These are phyloP conservation scores for Ophiostoma australiae DNA, from an alignment of 2,329 filamentous ascomycete genomes.

Conservation along the genomic window DNA sequence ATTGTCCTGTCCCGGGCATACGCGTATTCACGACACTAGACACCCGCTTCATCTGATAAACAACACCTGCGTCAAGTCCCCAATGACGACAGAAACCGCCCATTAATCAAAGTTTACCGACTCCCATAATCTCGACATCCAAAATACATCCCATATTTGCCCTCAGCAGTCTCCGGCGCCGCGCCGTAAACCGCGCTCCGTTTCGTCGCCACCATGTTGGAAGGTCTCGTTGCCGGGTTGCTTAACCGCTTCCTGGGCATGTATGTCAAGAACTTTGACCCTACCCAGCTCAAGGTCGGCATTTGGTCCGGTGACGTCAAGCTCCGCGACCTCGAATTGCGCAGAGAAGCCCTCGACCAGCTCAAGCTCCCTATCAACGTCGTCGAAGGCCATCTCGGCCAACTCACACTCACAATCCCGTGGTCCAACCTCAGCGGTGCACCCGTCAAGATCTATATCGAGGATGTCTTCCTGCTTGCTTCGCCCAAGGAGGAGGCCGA, in stretches of 20 bases:
- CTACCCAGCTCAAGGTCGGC: slow-evolving; percentile 93
- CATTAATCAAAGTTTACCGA: background rate
- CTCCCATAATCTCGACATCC: background rate
- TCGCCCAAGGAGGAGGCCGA: slow-evolving; percentile 93
- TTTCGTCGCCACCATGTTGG: slow-evolving; percentile 73
- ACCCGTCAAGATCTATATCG: slow-evolving; percentile 89
- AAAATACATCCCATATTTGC: background rate
- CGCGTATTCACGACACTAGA: background rate
- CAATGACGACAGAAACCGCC: slow-evolving; percentile 9
- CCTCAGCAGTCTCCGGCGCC: background rate
- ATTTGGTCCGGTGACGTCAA: slow-evolving; percentile 99
- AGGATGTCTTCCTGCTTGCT: slow-evolving; percentile 93
- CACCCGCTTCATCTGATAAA: background rate
- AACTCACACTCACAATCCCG: slow-evolving; percentile 87
- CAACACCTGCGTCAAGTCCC: background rate
- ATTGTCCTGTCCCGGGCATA: background rate
- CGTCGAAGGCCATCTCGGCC: slow-evolving; percentile 85
- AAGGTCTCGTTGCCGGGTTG: slow-evolving; percentile 92
- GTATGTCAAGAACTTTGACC: slow-evolving; percentile 99
- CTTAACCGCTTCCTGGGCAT: slow-evolving; percentile 99
- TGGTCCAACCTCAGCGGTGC: slow-evolving; percentile 96
- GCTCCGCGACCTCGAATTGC: slow-evolving; percentile 84
- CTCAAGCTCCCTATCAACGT: slow-evolving; percentile 95
- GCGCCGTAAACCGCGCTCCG: slow-evolving; percentile 12
- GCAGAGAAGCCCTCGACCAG: slow-evolving; percentile 92